Percentiles rank a stretch among this genome's conserved stretches.
Conservation (phyloP, 2,329 filamentous ascomycete species). For the Pestalotiopsis sp. region DNA sequence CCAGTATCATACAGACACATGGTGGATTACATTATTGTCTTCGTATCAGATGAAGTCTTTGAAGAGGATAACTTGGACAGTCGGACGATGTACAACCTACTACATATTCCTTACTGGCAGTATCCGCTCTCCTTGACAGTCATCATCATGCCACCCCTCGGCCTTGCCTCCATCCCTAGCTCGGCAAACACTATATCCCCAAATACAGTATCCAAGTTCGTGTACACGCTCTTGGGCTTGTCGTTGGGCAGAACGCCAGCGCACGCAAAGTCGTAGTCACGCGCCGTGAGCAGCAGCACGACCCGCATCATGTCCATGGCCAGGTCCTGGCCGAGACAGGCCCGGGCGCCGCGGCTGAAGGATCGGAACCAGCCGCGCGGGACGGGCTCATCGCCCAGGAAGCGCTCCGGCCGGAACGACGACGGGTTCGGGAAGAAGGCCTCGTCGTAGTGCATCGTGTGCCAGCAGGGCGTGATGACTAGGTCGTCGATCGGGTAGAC, state of each 20-base stretch:
- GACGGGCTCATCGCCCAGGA: slow-evolving; percentile 6
- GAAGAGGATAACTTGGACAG: too few relatives aligned
- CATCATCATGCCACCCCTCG: slow-evolving; percentile 6
- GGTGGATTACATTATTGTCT: too few relatives aligned
- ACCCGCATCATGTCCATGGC: slow-evolving; percentile 26
- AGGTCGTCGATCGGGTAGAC: slow-evolving; percentile 8
- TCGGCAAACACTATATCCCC: slow-evolving; percentile 1
- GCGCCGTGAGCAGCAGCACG: slow-evolving; percentile 22
- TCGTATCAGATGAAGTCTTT: too few relatives aligned
- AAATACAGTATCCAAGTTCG: slow-evolving; percentile 1
- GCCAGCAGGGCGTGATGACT: background rate
- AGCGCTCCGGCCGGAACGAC: slow-evolving; percentile 15
- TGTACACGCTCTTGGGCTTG: background rate
- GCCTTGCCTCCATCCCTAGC: background rate
- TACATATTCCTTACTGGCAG: background rate
- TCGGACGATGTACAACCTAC: too few relatives aligned
- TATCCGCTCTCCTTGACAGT: slow-evolving; percentile 12
- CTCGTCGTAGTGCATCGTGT: slow-evolving; percentile 5
- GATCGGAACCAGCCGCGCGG: slow-evolving; percentile 17
- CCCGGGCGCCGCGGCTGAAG: slow-evolving; percentile 32
- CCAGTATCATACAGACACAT: too few relatives aligned
- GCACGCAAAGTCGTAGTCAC: slow-evolving; percentile 22
- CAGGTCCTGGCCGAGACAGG: slow-evolving; percentile 31
- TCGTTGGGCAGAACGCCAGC: background rate
- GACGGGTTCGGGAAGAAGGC: background rate